These are phyloP conservation scores for Trichosporon sp. DNA, from an alignment of 1,284 basidiomycete genomes.

Conservation along the genomic window DNA sequence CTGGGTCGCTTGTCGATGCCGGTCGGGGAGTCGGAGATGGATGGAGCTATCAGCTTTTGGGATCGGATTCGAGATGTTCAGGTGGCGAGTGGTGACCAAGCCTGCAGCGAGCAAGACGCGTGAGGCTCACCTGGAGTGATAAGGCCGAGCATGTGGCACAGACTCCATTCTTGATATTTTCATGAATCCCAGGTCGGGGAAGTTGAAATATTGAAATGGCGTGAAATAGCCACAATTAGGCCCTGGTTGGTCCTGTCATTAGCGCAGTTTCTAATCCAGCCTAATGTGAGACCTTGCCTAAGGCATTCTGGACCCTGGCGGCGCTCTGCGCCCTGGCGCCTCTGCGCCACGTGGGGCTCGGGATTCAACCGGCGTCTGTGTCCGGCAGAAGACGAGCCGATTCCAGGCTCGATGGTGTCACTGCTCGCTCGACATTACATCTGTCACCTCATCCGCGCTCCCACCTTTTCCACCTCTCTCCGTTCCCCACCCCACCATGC, in stretches of 20 bases:
- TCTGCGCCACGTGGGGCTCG: background rate
- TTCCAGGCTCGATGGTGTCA: constrained; percentile 6
- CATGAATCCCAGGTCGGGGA: background rate
- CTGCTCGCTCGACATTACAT: constrained; percentile 13
- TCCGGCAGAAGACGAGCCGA: constrained; percentile 9
- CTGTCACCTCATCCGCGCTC: constrained; percentile 1
- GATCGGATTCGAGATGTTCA: constrained; percentile 12
- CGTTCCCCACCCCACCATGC: constrained; percentile 34
- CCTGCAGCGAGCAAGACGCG: constrained; percentile 5
- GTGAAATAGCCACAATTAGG: background rate
- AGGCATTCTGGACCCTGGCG: background rate
- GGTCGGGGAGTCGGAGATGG: constrained; percentile 19
- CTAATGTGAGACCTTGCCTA: background rate
- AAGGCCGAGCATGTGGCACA: constrained; percentile 18
- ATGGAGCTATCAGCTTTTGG: constrained; percentile 1
- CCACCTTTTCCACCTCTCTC: background rate
- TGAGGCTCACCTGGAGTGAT: background rate
- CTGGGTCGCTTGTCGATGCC: constrained; percentile 22
- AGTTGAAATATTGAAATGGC: too few relatives aligned
- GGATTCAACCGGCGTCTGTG: constrained; percentile 7
- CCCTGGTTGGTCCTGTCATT: background rate
- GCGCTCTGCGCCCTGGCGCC: constrained; percentile 4
- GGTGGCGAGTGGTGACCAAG: constrained; percentile 17
- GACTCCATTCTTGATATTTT: background rate
- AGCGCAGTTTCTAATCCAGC: background rate